These are phyloP conservation scores for Polyporus arcularius DNA, from an alignment of 768 basidiomycete genomes.

Conservation along the genomic window DNA sequence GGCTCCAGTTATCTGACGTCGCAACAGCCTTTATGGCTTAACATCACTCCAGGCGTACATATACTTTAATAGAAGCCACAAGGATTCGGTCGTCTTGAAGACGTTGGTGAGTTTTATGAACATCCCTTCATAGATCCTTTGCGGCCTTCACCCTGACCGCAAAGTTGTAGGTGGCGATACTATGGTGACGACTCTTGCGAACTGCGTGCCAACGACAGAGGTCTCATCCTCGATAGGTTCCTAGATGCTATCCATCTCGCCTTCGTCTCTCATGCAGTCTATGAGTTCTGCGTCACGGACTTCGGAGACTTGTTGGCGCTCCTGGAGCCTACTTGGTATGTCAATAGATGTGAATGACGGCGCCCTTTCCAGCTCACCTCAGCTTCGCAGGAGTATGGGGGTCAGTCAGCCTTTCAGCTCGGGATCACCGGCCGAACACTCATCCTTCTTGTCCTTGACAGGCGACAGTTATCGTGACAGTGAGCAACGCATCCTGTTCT, in stretches of 20 bases:
- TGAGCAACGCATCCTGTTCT: not conserved
- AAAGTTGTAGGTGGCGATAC: not conserved
- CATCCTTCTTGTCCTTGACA: not conserved
- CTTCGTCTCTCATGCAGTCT: conserved; percentile 21
- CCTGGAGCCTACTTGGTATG: conserved; percentile 11
- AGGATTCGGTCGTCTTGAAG: no score
- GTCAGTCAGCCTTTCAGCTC: conserved; percentile 1
- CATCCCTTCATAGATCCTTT: no score
- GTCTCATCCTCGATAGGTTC: conserved; percentile 11
- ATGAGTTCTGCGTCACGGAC: conserved; percentile 10
- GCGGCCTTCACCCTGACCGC: not conserved
- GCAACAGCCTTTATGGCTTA: conserved; percentile 16
- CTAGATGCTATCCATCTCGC: conserved; percentile 22
- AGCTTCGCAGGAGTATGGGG: conserved; percentile 9
- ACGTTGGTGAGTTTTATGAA: no score
- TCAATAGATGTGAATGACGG: not conserved
- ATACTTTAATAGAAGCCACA: no score
- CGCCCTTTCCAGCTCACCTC: not conserved
- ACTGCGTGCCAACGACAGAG: not conserved
- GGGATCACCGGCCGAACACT: not conserved
- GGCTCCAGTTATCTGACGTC: not conserved
- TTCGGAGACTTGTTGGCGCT: not conserved
- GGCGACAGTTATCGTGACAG: not conserved
- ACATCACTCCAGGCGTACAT: conserved; percentile 22
- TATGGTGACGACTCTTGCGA: not conserved